phyloP scores from a whole-genome alignment of 2,329 filamentous ascomycete species.

The Sarocladiaceae sp. region DNA sequence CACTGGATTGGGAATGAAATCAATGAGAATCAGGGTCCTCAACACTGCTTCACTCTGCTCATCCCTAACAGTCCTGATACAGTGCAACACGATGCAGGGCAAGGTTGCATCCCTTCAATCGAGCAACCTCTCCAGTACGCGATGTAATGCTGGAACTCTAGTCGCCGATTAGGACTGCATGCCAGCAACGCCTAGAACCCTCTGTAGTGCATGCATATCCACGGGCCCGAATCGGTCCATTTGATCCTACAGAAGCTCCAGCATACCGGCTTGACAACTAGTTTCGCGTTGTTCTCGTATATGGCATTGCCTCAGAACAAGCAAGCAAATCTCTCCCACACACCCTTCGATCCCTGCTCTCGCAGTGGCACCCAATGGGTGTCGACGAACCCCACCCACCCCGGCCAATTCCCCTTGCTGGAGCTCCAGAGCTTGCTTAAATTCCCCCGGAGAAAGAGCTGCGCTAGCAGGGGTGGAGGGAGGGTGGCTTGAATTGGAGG shows the following conservation, averaged over 20 bases:
- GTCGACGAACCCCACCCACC: conserved; percentile 1
- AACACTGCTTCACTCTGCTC: too few relatives aligned
- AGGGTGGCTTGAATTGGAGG: neutral
- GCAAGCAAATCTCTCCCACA: neutral
- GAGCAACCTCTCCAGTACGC: neutral
- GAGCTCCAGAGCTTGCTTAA: conserved; percentile 2
- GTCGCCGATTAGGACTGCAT: neutral
- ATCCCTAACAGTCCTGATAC: too few relatives aligned
- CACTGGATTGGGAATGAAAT: too few relatives aligned
- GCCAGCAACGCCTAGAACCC: conserved; percentile 1
- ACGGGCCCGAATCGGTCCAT: neutral
- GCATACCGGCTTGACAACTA: neutral
- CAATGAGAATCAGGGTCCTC: too few relatives aligned
- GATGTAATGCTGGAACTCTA: neutral
- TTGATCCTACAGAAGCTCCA: neutral
- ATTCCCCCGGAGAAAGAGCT: conserved; percentile 4
- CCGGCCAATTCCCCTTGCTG: neutral
- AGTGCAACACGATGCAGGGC: neutral
- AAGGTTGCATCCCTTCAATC: neutral
- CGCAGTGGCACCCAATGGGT: neutral
- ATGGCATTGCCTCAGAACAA: neutral
- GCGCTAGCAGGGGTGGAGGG: neutral
- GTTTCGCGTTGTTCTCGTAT: neutral
- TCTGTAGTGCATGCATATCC: neutral
- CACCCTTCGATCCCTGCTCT: neutral